phyloP scores from a whole-genome alignment of 495 filamentous ascomycete species.

The Aspergillus nanangensis region DNA sequence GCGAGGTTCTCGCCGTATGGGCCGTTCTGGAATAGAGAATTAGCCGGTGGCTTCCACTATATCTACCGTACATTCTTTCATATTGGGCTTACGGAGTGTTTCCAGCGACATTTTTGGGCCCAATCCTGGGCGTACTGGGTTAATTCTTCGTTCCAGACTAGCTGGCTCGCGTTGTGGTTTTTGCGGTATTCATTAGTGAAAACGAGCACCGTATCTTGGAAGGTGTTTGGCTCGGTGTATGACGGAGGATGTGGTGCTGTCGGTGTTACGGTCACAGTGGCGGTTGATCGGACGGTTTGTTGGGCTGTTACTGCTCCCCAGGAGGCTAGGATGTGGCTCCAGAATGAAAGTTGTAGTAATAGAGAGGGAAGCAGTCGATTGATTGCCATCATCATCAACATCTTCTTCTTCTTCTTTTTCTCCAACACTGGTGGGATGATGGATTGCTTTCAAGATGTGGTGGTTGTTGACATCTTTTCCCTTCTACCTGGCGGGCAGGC shows the following conservation, averaged over 20 bases:
- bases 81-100: constrained; percentile 61
- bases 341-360: background rate
- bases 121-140: constrained; percentile 50
- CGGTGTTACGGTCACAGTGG: constrained; percentile 19
- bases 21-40: constrained; percentile 40
- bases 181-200: constrained; percentile 64
- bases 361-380: background rate
- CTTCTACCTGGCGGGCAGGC: too few species aligned
- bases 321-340: too few species aligned
- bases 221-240: constrained; percentile 45
- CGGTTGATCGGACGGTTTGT: constrained; percentile 14
- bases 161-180: constrained; percentile 54
- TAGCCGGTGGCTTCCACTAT: too few species aligned
- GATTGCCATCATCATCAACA: too few species aligned
- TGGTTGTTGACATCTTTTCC: too few species aligned
- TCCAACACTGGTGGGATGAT: too few species aligned
- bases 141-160: constrained; percentile 65
- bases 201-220: constrained; percentile 57
- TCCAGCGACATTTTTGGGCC: constrained; percentile 52
- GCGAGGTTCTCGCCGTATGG: constrained; percentile 79
- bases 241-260: constrained; percentile 30
- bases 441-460: too few species aligned
- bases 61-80: too few species aligned
- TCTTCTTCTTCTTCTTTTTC: too few species aligned
- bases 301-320: constrained; percentile 12